Percentiles rank a stretch among this genome's conserved stretches.
phyloP scores from a whole-genome alignment of 495 filamentous ascomycete genomes.

The Penicillium parvum region DNA sequence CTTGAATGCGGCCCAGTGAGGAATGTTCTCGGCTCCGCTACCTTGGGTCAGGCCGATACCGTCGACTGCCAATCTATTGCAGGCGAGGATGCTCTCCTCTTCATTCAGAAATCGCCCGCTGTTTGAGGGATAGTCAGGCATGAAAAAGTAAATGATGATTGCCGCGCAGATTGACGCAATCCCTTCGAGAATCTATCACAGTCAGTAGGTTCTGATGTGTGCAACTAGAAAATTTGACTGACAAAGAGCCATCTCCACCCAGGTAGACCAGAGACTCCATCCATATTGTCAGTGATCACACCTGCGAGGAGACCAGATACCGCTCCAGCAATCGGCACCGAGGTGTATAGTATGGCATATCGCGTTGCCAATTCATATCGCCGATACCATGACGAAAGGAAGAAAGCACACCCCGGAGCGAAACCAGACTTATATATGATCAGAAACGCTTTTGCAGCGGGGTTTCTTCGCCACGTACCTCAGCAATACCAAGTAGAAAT shows the following conservation, averaged over 20 bases:
- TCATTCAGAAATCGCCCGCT: neutral
- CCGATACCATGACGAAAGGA: constrained; percentile 9
- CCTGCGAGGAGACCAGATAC: constrained; percentile 4
- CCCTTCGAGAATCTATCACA: constrained; percentile 5
- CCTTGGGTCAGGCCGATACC: constrained; percentile 2
- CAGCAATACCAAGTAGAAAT: constrained; percentile 5
- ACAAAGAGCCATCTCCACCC: constrained; percentile 11
- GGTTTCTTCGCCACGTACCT: too few species aligned
- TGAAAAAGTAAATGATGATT: constrained; percentile 4
- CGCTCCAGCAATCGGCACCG: constrained; percentile 2
- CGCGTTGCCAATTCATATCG: constrained; percentile 7
- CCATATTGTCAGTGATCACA: constrained; percentile 4
- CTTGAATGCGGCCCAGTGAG: neutral
- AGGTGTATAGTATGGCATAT: constrained; percentile 2
- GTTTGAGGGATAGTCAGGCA: constrained; percentile 9
- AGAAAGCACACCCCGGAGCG: constrained; percentile 7
- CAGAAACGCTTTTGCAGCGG: too few species aligned
- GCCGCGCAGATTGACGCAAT: constrained; percentile 1
- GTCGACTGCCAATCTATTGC: constrained; percentile 1
- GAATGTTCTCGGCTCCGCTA: neutral
- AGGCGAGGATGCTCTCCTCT: constrained; percentile 6
- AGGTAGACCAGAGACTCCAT: neutral
- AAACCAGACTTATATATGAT: constrained; percentile 8
- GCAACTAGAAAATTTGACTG: neutral
- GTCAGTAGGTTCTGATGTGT: neutral